Base-by-base conservation (phyloP, 371 early-diverging fungal genomes). In the Choanephora cucurbitarum region DNA sequence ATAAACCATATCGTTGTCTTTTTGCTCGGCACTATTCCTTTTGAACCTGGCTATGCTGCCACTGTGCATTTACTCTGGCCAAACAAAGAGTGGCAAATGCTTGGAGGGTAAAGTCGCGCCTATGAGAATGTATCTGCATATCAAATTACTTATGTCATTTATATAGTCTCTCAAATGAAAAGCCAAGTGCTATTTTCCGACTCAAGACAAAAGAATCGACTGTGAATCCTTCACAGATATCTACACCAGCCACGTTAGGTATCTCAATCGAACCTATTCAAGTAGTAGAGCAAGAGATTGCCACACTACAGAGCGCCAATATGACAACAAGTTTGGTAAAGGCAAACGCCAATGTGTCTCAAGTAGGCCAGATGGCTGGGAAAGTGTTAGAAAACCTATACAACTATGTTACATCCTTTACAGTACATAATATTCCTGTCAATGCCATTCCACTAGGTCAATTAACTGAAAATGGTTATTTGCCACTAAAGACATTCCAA, bases 1-100 rank as follows among this genome's bases (percentile, higher is more conserved):
- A 90, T 95, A 72, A 95, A 96, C 70, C 97, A 96, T 70, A 81
- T 96, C 34, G 94, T 94, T 2, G 94, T 95, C 21, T 95, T 96
- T 60, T 72, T 95, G 40, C 82, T 91, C 3, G 96, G 95, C 0
- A 86, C 85, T 0, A 69, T 87, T 13, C 92, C 94, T 3, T 94
- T 96, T 59, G 92, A 95, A 40, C 80, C 83, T 15, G 95, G 95
- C 0, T 86, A 57, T 65, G 91, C 86, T 8, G 92, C 92, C 10
- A 92, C 96, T 0, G 96, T 94, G 15, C 94, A 94, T 65, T 83
- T 96, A 48, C 70, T 89, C 21, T 95, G 95, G 95, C 90, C 86
- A 54, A 88, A 82, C 69, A 87, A 79, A 71, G 80, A 78, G 37
- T 96, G 96, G 96, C 89, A 91, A 62, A 55, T 92, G 19, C 81